Evolutionary conservation across 352 stramenopile species (phyloP).

Genomic region (Phytophthora multivora): DNA sequence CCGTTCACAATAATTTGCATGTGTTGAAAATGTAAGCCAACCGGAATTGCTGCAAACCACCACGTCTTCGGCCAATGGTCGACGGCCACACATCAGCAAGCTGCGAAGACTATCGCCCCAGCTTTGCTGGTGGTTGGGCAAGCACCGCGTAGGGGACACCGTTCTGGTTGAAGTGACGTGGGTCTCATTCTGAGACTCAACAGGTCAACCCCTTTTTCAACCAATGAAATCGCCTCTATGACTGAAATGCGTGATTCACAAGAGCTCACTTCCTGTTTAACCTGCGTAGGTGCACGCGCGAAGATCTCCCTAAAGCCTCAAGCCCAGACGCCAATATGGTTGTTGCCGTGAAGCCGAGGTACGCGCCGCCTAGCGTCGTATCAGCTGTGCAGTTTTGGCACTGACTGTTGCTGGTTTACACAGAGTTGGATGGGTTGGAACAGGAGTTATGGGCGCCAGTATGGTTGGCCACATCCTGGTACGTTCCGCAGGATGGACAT

Average conservation of each 20-base stretch:
- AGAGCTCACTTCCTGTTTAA: slow-evolving; percentile 9
- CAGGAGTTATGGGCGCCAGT: slow-evolving; percentile 87
- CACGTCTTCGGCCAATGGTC: slow-evolving; percentile 16
- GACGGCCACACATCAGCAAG: slow-evolving; percentile 23
- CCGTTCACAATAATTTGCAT: slow-evolving; percentile 8
- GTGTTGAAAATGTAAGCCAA: slow-evolving; percentile 13
- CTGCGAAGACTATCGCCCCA: slow-evolving; percentile 1
- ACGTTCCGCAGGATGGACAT: slow-evolving; percentile 15
- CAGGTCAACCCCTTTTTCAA: slow-evolving; percentile 5
- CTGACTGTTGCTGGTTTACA: not conserved
- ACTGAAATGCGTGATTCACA: slow-evolving; percentile 14
- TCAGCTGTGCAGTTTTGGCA: not conserved
- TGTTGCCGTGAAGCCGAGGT: slow-evolving; percentile 35
- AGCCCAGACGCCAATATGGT: slow-evolving; percentile 22
- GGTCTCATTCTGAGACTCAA: not conserved
- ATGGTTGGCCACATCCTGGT: slow-evolving; percentile 90
- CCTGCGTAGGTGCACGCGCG: not conserved
- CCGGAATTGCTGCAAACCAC: slow-evolving; percentile 2
- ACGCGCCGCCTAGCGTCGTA: not conserved
- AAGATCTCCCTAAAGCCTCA: slow-evolving; percentile 12
- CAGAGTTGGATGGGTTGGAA: slow-evolving; percentile 87
- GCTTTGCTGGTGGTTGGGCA: not conserved
- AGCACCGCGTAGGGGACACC: not conserved
- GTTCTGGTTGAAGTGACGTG: slow-evolving; percentile 6
- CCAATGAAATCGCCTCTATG: slow-evolving; percentile 22